phyloP scores from a whole-genome alignment of 768 basidiomycete genomes.

The Mycena metata region DNA sequence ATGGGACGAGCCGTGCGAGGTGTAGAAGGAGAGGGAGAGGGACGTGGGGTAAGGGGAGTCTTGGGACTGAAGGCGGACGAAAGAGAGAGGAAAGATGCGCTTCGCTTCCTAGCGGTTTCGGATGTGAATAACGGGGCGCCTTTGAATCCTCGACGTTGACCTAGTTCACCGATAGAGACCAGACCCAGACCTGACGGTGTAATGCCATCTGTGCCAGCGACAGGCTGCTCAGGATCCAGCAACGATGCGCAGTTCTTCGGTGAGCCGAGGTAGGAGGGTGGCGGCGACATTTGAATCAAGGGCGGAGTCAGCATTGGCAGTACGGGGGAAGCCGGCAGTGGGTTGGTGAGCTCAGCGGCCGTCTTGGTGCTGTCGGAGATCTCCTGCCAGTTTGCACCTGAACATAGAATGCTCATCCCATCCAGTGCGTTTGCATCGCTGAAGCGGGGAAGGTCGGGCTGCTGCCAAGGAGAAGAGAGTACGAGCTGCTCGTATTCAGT shows the following conservation, averaged over 20 bases:
- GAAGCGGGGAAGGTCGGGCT: conserved; percentile 3
- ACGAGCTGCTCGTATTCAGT: conserved; percentile 25
- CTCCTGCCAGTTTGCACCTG: background rate
- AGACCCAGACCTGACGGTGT: background rate
- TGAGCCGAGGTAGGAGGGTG: conserved; percentile 4
- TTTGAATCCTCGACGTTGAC: conserved; percentile 49
- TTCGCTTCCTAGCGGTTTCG: conserved; percentile 31
- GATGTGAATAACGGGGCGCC: conserved; percentile 45
- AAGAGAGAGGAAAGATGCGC: conserved; percentile 39
- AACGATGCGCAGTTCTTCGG: conserved; percentile 15
- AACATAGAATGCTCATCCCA: background rate
- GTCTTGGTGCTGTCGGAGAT: conserved; percentile 10
- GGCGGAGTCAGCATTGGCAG: conserved; percentile 23
- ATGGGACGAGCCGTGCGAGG: conserved; percentile 37
- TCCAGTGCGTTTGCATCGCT: background rate
- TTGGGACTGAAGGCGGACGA: conserved; percentile 40
- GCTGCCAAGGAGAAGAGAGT: conserved; percentile 11
- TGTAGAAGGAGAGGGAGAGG: conserved; percentile 30
- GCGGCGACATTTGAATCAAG: conserved; percentile 30
- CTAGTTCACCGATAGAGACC: conserved; percentile 43
- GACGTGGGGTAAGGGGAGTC: conserved; percentile 36
- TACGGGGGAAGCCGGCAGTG: conserved; percentile 13
- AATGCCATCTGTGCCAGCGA: conserved; percentile 1
- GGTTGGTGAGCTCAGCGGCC: conserved; percentile 11
- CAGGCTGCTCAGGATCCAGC: conserved; percentile 11